These are phyloP conservation scores for Hypsizygus ulmarius DNA, from an alignment of 1,284 basidiomycete species.

Conservation along the genomic window DNA sequence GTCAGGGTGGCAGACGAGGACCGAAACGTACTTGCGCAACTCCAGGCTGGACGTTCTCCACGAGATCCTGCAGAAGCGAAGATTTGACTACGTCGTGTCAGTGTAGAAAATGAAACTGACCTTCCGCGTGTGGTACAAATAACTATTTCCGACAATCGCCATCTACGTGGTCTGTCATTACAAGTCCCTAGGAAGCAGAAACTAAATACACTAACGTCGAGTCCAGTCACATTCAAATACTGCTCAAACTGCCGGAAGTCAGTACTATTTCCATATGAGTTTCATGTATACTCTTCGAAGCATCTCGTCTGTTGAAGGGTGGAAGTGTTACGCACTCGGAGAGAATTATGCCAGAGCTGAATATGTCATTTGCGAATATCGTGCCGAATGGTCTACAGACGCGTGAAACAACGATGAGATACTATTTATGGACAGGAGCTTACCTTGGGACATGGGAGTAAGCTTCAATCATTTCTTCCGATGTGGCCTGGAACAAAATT, in stretches of 20 bases:
- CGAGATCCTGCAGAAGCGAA: slow-evolving; percentile 55
- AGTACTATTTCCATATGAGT: slow-evolving; percentile 51
- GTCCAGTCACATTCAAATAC: slow-evolving; percentile 84
- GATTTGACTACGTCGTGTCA: slow-evolving; percentile 3
- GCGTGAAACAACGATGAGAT: not conserved
- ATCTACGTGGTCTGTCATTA: slow-evolving; percentile 51
- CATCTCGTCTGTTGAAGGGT: slow-evolving; percentile 3
- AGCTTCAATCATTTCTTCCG: slow-evolving; percentile 90
- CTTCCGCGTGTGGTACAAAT: slow-evolving; percentile 90
- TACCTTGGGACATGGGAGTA: slow-evolving; percentile 83
- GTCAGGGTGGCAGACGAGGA: not conserved
- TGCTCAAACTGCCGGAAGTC: slow-evolving; percentile 94
- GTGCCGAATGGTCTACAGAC: slow-evolving; percentile 78
- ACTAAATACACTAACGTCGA: slow-evolving; percentile 58
- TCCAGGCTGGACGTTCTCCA: slow-evolving; percentile 79
- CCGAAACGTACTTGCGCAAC: slow-evolving; percentile 56
- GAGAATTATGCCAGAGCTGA: slow-evolving; percentile 88
- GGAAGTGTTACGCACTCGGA: slow-evolving; percentile 67
- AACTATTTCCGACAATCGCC: slow-evolving; percentile 92
- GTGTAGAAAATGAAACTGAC: slow-evolving; percentile 23
- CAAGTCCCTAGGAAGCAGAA: slow-evolving; percentile 4
- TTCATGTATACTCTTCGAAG: not conserved
- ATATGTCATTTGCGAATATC: slow-evolving; percentile 91
- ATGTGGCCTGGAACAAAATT: slow-evolving; percentile 94
- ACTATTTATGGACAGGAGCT: slow-evolving; percentile 3